These are phyloP conservation scores for Zygoascus ofunaensis DNA, from an alignment of 805 yeast genomes.

Conservation along the genomic window DNA sequence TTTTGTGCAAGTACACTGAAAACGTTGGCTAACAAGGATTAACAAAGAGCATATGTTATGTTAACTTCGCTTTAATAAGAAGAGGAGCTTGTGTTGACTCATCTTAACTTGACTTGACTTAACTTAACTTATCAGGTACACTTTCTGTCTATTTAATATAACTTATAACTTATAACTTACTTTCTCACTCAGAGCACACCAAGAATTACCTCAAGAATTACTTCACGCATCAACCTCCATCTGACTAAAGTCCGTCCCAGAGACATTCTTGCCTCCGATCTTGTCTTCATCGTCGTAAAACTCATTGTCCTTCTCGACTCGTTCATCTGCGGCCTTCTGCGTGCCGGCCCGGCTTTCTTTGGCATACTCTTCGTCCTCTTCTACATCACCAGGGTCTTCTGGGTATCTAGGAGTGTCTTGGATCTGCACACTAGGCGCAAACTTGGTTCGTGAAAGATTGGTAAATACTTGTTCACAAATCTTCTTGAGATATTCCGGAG, in stretches of 20 bases:
- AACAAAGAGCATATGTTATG: too few relatives aligned
- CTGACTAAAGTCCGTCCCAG: constrained; percentile 9
- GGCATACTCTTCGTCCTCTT: constrained; percentile 71
- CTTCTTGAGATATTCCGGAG: constrained; percentile 84
- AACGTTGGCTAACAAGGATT: neutral
- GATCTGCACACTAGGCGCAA: constrained; percentile 96
- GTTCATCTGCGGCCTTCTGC: constrained; percentile 69
- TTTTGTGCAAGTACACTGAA: neutral
- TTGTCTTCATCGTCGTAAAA: constrained; percentile 60
- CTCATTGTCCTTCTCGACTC: constrained; percentile 64
- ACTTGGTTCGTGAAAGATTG: constrained; percentile 81
- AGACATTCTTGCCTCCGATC: constrained; percentile 26
- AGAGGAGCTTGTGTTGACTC: too few relatives aligned
- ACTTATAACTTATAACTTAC: too few relatives aligned
- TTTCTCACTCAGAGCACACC: too few relatives aligned
- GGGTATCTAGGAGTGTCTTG: constrained; percentile 79
- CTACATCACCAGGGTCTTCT: constrained; percentile 81
- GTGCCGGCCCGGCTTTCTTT: constrained; percentile 90
- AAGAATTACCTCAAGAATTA: too few relatives aligned
- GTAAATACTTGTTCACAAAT: constrained; percentile 66
- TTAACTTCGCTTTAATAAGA: too few relatives aligned
- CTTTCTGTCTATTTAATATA: too few relatives aligned
- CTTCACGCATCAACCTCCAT: constrained; percentile 10
- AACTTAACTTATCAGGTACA: too few relatives aligned
- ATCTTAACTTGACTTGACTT: neutral